Evolutionary conservation across 495 filamentous ascomycete species (phyloP), one percentile per base, ranked within the genome.

Genomic region (Aspergillus incahuasiensis): DNA sequence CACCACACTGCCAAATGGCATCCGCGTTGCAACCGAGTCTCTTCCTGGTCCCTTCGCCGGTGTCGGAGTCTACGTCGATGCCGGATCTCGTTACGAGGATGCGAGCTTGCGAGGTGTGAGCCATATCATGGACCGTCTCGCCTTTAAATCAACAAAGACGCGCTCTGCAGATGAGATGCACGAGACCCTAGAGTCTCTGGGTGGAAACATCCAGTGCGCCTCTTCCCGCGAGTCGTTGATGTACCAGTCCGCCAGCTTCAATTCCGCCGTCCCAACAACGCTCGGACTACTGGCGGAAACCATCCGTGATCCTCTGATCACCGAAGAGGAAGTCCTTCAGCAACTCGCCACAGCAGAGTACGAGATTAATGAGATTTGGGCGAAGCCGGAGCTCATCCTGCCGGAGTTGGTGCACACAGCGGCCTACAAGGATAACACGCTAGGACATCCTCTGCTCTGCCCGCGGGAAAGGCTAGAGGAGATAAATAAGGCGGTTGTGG

Each of bases 181-280:
- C 3, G 90, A 96, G 68, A 74, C 82, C 1, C 73, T 96, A 1
- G 92, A 97, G 67, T 84, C 82, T 2, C 77, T 99, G 6, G 94
- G 94, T 24, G 94, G 94, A 19, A 96, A 95, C 62, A 90, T 97
- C 56, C 92, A 97, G 73, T 97, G 94, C 68, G 91, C 90, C 32
- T 97, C 92, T 0, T 96, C 92, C 0, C 79, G 94, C 39, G 94
- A 99, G 68, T 90, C 91, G 19, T 82, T 99, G 66, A 97, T 99
- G 94, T 99, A 99, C 74, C 95, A 97, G 70, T 87, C 90, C 5
- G 95, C 94, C 34, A 97, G 90, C 51, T 99, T 99, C 82, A 99
- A 99, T 74, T 87, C 88, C 11, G 84, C 92, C 4, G 89, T 97
- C 21, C 86, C 90, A 13, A 83, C 83, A 15, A 89, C 94, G 22